Evolutionary conservation across 1,139 yeast species (phyloP), one percentile per base, ranked within the genome.

Genomic region (Blastobotrys buckinghamii): DNA sequence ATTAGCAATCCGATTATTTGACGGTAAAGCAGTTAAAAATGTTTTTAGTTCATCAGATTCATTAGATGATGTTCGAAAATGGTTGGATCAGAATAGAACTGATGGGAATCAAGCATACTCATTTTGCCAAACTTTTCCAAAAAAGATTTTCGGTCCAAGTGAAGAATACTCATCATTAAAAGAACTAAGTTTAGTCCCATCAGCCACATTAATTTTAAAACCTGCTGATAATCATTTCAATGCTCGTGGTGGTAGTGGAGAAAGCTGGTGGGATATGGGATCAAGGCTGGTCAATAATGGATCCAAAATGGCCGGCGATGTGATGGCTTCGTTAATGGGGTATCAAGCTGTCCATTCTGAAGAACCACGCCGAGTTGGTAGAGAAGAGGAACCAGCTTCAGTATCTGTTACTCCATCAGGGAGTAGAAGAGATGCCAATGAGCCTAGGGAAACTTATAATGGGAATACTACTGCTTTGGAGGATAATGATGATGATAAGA

Each of bases 151-250:
- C 54, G 67, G 74, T 1, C 78, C 74, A 13, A 70, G 73, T 8
- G 83, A 82, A 47, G 89, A 83, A 59, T 70, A 72, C 49, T 61
- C 61, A 45, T 63, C 77, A 3, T 68, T 84, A 40, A 60, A 58
- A 22, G 73, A 69, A 5, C 68, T 84, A 44, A 78, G 74, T 8
- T 68, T 84, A 49, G 67, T 74, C 13, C 92, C 94, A 1, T 70
- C 90, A 47, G 79, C 88, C 13, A 85, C 82, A 0, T 65, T 84
- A 42, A 78, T 82, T 35, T 68, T 84, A 53, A 81, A 81, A 58
- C 86, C 87, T 0, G 63, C 61, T 15, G 47, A 52, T 20, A 19
- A 22, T 9, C 27, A 20, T 10, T 36, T 36, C 9, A 15, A 15
- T 13, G n/a, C 17, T 6, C 6, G 16, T 22, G 61, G 62, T 27